Conservation (phyloP, 2,329 filamentous ascomycete genomes). For the Colletotrichum lindemuthianum region DNA sequence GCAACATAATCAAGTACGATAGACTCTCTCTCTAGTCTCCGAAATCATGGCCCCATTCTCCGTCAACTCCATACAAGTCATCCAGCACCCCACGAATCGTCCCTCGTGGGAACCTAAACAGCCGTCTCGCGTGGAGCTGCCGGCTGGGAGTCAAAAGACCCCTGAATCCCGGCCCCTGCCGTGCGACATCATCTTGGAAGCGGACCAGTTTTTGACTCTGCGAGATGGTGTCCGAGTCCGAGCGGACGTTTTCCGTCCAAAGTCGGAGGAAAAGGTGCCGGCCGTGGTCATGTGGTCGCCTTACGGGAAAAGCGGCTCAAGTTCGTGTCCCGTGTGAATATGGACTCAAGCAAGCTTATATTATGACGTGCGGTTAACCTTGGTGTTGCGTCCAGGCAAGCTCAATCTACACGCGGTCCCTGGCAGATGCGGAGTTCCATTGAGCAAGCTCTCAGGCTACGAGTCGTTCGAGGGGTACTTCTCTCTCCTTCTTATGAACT, state of each 20-base stretch:
- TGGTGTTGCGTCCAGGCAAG: not conserved
- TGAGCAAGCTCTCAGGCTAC: conserved; percentile 7
- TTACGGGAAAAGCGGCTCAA: conserved; percentile 5
- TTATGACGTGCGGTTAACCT: not conserved
- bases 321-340: not conserved
- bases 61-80: conserved; percentile 12
- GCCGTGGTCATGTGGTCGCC: conserved; percentile 25
- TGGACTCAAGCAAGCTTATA: too few relatives aligned
- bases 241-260: conserved; percentile 15
- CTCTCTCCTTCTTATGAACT: too few relatives aligned
- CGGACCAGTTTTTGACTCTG: conserved; percentile 6
- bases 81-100: conserved; percentile 5
- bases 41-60: conserved; percentile 10
- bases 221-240: conserved; percentile 18
- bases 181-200: conserved; percentile 19
- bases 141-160: conserved; percentile 1
- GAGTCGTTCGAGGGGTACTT: conserved; percentile 24
- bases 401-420: conserved; percentile 11
- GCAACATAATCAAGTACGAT: not conserved
- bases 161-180: not conserved
- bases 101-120: conserved; percentile 19
- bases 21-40: not conserved
- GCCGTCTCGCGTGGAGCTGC: conserved; percentile 15
- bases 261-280: conserved; percentile 15
- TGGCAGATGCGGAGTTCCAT: not conserved